These are phyloP conservation scores for Hemerocallis citrina DNA, from an alignment of 106 monocot species.

Conservation along the genomic window DNA sequence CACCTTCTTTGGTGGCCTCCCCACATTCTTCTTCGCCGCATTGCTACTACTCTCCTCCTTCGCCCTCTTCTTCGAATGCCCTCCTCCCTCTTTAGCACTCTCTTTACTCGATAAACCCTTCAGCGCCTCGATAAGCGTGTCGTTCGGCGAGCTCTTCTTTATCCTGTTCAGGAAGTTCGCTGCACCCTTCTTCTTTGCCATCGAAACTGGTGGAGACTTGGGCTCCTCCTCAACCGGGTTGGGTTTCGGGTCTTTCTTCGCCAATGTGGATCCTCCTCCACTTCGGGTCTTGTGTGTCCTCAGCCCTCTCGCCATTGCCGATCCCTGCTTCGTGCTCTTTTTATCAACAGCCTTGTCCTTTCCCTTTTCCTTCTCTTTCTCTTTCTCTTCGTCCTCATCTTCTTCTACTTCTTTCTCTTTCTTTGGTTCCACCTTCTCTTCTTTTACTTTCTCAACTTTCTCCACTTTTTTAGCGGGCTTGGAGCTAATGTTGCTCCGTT, in stretches of 20 bases:
- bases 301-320: constrained; percentile 5
- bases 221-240: background rate
- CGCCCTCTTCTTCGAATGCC: too few species aligned
- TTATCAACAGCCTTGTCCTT: background rate
- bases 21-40: too few species aligned
- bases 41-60: too few species aligned
- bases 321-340: constrained; percentile 5
- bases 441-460: background rate
- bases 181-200: too few species aligned
- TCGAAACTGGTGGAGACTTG: background rate
- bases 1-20: background rate
- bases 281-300: constrained; percentile 4
- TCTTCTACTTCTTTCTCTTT: background rate
- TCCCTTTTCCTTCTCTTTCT: background rate
- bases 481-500: constrained; percentile 1
- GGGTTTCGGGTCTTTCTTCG: too few species aligned
- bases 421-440: constrained; percentile 3
- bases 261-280: too few species aligned
- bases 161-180: background rate
- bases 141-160: background rate
- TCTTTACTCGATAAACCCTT: background rate
- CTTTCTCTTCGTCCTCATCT: background rate
- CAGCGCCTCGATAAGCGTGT: background rate
- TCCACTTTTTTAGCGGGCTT: background rate
- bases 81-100: too few species aligned